Conservation (phyloP, 1,139 yeast species). For the Protomyces gravidus region DNA sequence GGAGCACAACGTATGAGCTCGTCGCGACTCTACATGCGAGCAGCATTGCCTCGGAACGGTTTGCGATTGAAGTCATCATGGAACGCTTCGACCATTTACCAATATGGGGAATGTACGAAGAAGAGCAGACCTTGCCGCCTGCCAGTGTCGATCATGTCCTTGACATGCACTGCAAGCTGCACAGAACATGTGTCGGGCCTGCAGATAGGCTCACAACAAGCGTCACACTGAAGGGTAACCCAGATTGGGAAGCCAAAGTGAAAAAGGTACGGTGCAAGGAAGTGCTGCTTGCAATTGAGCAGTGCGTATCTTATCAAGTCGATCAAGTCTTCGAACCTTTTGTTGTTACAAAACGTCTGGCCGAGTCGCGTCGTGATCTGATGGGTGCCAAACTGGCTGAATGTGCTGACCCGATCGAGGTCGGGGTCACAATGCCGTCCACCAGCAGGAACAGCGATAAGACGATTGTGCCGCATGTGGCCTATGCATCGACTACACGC, state of each 20-base stretch:
- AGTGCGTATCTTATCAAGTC: conserved; percentile 6
- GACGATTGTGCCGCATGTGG: conserved; percentile 5
- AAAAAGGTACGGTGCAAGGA: conserved; percentile 20
- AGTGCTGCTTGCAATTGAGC: conserved; percentile 15
- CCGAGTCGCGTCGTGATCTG: conserved; percentile 11
- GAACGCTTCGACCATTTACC: conserved; percentile 25
- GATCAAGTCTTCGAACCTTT: not conserved
- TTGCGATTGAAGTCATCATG: conserved; percentile 21
- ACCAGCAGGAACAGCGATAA: conserved; percentile 9
- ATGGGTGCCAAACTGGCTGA: conserved; percentile 17
- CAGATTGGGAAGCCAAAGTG: conserved; percentile 27
- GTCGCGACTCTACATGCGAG: conserved; percentile 27
- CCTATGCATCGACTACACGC: conserved; percentile 6
- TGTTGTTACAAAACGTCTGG: conserved; percentile 4
- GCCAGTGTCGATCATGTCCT: conserved; percentile 22
- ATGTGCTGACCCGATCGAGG: conserved; percentile 5
- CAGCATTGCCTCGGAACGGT: conserved; percentile 1
- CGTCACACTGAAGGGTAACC: conserved; percentile 25
- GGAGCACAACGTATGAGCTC: conserved; percentile 27
- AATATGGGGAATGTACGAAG: conserved; percentile 24
- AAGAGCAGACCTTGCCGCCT: conserved; percentile 6
- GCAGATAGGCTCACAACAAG: conserved; percentile 22
- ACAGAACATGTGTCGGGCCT: conserved; percentile 28
- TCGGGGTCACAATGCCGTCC: conserved; percentile 6
- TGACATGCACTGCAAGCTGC: conserved; percentile 26